Base-by-base conservation (phyloP, 2,329 filamentous ascomycete species). In the Diaporthe ampelina region DNA sequence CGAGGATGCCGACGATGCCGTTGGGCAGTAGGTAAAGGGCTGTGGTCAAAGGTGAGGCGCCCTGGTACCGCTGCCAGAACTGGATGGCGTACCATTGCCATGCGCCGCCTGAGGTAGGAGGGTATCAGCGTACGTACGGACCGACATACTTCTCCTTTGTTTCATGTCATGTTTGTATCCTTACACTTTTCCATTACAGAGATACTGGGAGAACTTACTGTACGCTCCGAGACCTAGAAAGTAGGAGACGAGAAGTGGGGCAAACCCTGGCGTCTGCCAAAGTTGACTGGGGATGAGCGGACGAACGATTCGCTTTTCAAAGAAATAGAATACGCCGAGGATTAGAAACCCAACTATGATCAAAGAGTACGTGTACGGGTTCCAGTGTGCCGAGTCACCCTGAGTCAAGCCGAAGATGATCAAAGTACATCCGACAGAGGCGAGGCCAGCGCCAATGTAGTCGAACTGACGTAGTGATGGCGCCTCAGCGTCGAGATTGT, bases 1-100 rank as follows among this genome's bases (percentile, higher is more conserved):
- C 85, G 6, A 86, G 75, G 0, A 87, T 81, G 1, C 85, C 86
- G 8, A 84, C 81, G 7, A 87, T 76, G 9, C 81, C 85, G 69
- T 87, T 87, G 1, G 86, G 85, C 1, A 86, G 80, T 26, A 85
- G 80, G 65, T 87, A 87, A 0, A 87, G 77, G 0, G 85, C 84
- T 2, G 85, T 83, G 0, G 82, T 85, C 2, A 87, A 76, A 0
- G 85, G 81, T 0, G 79, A 81, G 0, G 80, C 82, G 17, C 82
- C 79, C 73, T 87, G 85, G 56, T 79, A 80, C 10, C 79, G 76
- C 32, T 78, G 78, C 83, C 80, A 84, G 76, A 84, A 84, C 68
- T 84, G 83, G 45, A 85, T 81, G 19, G 82, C 82, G 67, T 84
- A 85, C 73, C 84, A 80, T 32, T 80, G 80, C 80, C 80, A 81